Base-by-base conservation (phyloP, 257 asterid species). In the Gardenia jasminoides region DNA sequence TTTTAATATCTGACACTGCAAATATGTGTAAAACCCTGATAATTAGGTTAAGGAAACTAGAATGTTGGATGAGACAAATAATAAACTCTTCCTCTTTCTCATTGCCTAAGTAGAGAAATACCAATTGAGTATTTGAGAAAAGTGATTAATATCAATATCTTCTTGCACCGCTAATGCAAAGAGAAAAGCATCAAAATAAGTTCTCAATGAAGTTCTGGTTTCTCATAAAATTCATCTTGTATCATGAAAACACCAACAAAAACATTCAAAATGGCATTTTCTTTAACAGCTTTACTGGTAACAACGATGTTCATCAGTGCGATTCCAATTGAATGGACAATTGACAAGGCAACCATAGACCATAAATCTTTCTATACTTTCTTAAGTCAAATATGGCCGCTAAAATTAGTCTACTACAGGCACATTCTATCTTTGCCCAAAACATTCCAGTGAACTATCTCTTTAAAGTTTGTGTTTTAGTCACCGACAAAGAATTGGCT, bases 11-110 rank as follows among this genome's bases (percentile, higher is more conserved):
- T 61, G 33, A 61, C 65, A 58, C 10, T 22, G 13, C 16, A n/a
- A 61, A 71, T 47, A 46, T n/a, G 61, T n/a, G 76, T 56, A 71
- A 47, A 74, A 74, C 78, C 62, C 52, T 17, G 59, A 54, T n/a
- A 54, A 74, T 56, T 54, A 54, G 10, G 31, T 31, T 69, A 70
- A n/a, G n/a, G 62, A 56, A 56, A 2, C 9, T 4, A 56, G 19
- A 54, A 16, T 15, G 7, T 16, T 54, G 59, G 59, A 54, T 19
- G 16, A 54, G 56, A 50, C 56, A 3, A 46, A 54, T 22, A 54
- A 54, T 22, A 54, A 54, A 17, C 24, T 54, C 0, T 54, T 19
- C 24, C 59, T 19, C 59, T 54, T 54, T 54, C 19, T 54, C 59
- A 54, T 54, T 54, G 1, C 24, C 17, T 4, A 47, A 52, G 58